These are phyloP conservation scores for Stachybotrys chlorohalonatus DNA, from an alignment of 2,329 filamentous ascomycete genomes.

Conservation along the genomic window DNA sequence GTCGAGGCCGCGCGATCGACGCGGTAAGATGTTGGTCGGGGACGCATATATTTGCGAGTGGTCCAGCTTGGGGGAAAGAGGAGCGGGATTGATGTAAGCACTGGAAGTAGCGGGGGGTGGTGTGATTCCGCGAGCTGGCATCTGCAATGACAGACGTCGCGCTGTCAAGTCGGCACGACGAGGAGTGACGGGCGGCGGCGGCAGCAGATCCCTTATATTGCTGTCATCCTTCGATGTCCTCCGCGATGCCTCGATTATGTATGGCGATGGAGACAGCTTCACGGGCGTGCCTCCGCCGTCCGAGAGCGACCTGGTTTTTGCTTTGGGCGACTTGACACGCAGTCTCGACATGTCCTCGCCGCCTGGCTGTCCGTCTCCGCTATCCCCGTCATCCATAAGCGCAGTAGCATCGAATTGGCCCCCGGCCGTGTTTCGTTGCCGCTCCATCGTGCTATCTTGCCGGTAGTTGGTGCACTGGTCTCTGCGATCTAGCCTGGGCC, in stretches of 20 bases:
- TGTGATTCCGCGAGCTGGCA: constrained; percentile 24
- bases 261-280: constrained; percentile 49
- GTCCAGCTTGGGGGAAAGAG: constrained; percentile 80
- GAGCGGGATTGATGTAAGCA: constrained; percentile 44
- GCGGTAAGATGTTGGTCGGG: constrained; percentile 77
- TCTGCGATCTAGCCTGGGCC: not conserved
- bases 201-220: constrained; percentile 33
- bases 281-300: constrained; percentile 50
- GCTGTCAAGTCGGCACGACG: constrained; percentile 54
- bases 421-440: not conserved
- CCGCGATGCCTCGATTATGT: constrained; percentile 43
- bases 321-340: constrained; percentile 28
- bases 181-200: constrained; percentile 62
- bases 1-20: constrained; percentile 82
- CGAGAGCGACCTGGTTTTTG: constrained; percentile 55
- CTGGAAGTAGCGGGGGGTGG: constrained; percentile 24
- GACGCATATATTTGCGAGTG: constrained; percentile 78
- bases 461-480: not conserved
- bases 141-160: constrained; percentile 44
- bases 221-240: constrained; percentile 60
- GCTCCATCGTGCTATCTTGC: not conserved
- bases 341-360: constrained; percentile 4
- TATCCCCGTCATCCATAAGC: constrained; percentile 19
- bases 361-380: constrained; percentile 7
- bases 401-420: constrained; percentile 20